These are phyloP conservation scores for Trichosporon inkin DNA, from an alignment of 1,284 basidiomycete genomes.

Conservation along the genomic window DNA sequence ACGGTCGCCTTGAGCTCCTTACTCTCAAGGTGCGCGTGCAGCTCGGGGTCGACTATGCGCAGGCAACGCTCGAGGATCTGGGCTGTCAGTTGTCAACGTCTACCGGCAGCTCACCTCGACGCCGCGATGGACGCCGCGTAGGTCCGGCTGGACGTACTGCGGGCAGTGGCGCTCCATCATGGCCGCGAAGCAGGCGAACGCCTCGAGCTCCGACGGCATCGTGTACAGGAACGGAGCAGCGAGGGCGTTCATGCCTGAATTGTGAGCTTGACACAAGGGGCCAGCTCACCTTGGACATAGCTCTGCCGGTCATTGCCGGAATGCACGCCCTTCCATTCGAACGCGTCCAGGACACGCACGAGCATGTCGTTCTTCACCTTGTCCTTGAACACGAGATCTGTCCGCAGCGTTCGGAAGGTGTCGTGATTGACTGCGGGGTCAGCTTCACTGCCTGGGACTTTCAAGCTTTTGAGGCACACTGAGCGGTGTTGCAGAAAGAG, in stretches of 20 bases:
- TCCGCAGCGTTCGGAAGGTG: slow-evolving; percentile 76
- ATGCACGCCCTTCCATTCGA: slow-evolving; percentile 77
- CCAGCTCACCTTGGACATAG: slow-evolving; percentile 72
- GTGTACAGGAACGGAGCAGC: slow-evolving; percentile 95
- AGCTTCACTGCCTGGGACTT: slow-evolving; percentile 4
- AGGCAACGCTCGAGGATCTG: slow-evolving; percentile 88
- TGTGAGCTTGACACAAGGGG: slow-evolving; percentile 3
- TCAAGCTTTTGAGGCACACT: neutral
- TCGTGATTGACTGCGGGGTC: slow-evolving; percentile 54
- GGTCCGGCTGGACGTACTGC: slow-evolving; percentile 88
- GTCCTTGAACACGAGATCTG: slow-evolving; percentile 90
- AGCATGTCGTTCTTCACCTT: slow-evolving; percentile 93
- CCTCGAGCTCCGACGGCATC: slow-evolving; percentile 91
- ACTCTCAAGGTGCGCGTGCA: slow-evolving; percentile 73
- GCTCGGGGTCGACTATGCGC: slow-evolving; percentile 79
- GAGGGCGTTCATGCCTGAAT: slow-evolving; percentile 89
- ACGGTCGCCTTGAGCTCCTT: slow-evolving; percentile 97
- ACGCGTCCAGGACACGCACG: slow-evolving; percentile 89
- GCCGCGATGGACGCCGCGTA: slow-evolving; percentile 90
- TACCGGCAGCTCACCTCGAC: slow-evolving; percentile 63
- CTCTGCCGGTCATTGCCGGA: slow-evolving; percentile 50
- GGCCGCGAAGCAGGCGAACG: slow-evolving; percentile 88
- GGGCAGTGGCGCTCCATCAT: slow-evolving; percentile 94
- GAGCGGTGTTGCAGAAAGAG: slow-evolving; percentile 19
- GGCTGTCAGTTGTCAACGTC: neutral